Base-by-base conservation (phyloP, 768 basidiomycete genomes). In the Lactarius hatsudake region DNA sequence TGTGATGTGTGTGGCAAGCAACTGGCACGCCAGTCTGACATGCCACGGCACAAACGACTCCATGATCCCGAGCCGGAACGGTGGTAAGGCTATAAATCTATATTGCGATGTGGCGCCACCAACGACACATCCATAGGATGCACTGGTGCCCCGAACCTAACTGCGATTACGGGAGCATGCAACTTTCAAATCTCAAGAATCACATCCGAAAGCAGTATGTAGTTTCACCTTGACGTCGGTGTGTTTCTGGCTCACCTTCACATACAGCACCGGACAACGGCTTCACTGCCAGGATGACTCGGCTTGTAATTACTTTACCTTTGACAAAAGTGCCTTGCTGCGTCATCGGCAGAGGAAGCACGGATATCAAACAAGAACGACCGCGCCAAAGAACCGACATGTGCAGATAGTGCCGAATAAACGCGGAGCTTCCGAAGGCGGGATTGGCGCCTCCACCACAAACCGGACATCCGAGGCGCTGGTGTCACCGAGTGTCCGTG, bases 11-110 rank as follows among this genome's bases (percentile, higher is more conserved):
- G 73, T 64, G 67, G 62, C 56, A 68, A 64, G 36, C 61, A 57
- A 17, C 32, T 74, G 28, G 67, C 68, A 55, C 73, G 73, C 8
- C 59, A 64, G 30, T 65, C 67, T 34, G 73, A 74, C 56, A 63
- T 74, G 45, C 59, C 71, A 23, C 72, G 72, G 13, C 73, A 74
- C 64, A 73, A 73, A 64, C 66, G 65, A 55, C 57, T 66, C 23
- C 73, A 73, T 48, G 60, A 67, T 23, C 58, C 67, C 42, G 51
- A 67, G 8, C 71, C 70, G 28, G 65, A 69, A 53, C 56, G 66
- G 28, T 67, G 66, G 66, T 67, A 26, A 63, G 66, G 40, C 53
- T 54, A 9, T 28, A 43, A 42, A 61, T 5, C 20, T 70, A 69
- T 48, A 26, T 32, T 7, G 40, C 12, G 30, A 18, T 30, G 38